Percentiles rank a stretch among this genome's conserved stretches.
phyloP scores from a whole-genome alignment of 192 early-diverging fungal species.

The Mortierella antarctica region DNA sequence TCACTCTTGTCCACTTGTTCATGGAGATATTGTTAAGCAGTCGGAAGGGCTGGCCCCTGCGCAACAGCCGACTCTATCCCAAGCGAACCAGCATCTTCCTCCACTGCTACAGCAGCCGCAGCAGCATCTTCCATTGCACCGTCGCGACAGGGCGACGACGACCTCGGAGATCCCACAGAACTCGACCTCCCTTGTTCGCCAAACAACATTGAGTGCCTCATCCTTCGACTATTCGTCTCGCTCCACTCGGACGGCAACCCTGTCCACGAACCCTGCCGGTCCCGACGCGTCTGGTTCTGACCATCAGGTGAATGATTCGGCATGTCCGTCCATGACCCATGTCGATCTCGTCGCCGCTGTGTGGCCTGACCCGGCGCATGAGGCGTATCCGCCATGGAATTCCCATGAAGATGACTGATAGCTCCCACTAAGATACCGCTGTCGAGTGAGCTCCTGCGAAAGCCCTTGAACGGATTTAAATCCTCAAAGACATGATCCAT shows the following conservation, averaged over 20 bases:
- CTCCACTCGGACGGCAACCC: conserved; percentile 35
- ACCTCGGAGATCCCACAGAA: background rate
- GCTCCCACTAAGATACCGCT: background rate
- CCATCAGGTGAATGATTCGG: background rate
- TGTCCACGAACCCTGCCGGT: conserved; percentile 19
- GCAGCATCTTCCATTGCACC: background rate
- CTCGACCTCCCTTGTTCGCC: conserved; percentile 19
- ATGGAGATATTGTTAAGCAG: too few species aligned
- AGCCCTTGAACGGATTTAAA: conserved; percentile 28
- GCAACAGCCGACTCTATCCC: too few species aligned
- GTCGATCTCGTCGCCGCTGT: background rate
- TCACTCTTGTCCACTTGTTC: too few species aligned
- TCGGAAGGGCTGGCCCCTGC: too few species aligned
- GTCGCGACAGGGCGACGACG: background rate
- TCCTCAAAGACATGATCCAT: conserved; percentile 32
- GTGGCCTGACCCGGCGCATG: conserved; percentile 1
- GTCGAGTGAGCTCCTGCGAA: conserved; percentile 2
- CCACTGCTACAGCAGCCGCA: too few species aligned
- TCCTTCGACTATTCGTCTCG: conserved; percentile 13
- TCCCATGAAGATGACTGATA: too few species aligned
- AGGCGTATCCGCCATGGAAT: background rate
- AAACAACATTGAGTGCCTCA: conserved; percentile 35
- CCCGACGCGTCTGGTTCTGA: background rate
- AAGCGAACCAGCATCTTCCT: too few species aligned
- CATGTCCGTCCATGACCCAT: background rate